Percentiles rank a stretch among this genome's conserved stretches.
phyloP scores from a whole-genome alignment of 805 yeast species.

The Starmerella sirachaensis region DNA sequence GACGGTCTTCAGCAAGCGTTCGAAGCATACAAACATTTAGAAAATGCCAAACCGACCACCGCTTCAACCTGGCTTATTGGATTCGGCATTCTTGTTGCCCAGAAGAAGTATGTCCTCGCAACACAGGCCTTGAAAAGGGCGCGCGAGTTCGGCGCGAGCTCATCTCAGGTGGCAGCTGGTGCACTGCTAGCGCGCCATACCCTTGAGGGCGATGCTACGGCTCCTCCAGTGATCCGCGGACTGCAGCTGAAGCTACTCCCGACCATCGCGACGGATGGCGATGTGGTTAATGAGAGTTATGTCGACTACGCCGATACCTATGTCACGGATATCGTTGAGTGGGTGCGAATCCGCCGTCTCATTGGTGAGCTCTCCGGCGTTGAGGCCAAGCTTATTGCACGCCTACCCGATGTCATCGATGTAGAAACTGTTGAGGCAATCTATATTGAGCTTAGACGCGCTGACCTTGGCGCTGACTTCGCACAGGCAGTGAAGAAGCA shows the following conservation, averaged over 20 bases:
- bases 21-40: conserved; percentile 31
- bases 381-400: conserved; percentile 12
- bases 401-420: conserved; percentile 3
- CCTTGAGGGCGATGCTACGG: conserved; percentile 29
- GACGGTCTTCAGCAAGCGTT: conserved; percentile 36
- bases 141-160: conserved; percentile 29
- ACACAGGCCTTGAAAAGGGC: conserved; percentile 39
- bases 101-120: conserved; percentile 42
- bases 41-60: conserved; percentile 9
- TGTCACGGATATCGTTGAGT: conserved; percentile 21
- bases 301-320: conserved; percentile 21
- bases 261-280: conserved; percentile 20
- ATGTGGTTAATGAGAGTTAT: conserved; percentile 19
- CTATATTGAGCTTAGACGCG: conserved; percentile 11
- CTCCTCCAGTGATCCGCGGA: conserved; percentile 36
- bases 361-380: conserved; percentile 15
- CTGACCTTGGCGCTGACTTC: conserved; percentile 11
- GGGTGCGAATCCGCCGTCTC: conserved; percentile 22
- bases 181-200: conserved; percentile 29
- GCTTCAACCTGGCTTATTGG: conserved; percentile 35
- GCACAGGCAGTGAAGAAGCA: conserved; percentile 11
- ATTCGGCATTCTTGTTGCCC: conserved; percentile 34
- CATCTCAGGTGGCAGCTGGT: conserved; percentile 24
- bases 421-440: conserved; percentile 8
- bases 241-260: conserved; percentile 24